Evolutionary conservation across 1,284 basidiomycete genomes (phyloP).

Genomic region (Apiotrichum veenhuisii): DNA sequence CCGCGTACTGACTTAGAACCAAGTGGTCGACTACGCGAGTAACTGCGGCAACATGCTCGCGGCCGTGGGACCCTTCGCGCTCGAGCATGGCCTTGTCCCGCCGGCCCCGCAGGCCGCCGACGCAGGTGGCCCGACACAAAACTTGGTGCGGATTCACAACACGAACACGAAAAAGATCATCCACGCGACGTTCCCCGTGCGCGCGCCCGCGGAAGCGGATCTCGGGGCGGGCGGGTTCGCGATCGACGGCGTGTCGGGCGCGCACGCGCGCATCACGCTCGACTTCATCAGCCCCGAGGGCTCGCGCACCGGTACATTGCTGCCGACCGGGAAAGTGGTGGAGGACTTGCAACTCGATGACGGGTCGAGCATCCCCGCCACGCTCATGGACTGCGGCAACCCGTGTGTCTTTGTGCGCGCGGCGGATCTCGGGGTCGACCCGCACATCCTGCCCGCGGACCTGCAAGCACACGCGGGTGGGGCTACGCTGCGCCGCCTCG

Average conservation of each 20-base stretch:
- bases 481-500: constrained; percentile 1
- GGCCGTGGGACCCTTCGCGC: constrained; percentile 35
- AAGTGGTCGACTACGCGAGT: constrained; percentile 26
- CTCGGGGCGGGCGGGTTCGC: constrained; percentile 53
- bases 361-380: constrained; percentile 48
- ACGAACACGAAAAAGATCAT: constrained; percentile 20
- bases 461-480: constrained; percentile 50
- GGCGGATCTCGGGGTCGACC: constrained; percentile 51
- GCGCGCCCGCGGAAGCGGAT: constrained; percentile 54
- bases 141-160: constrained; percentile 17
- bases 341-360: constrained; percentile 52
- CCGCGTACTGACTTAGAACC: too few species aligned
- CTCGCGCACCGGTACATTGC: constrained; percentile 64
- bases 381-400: constrained; percentile 68
- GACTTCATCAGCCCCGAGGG: constrained; percentile 66
- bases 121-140: background rate
- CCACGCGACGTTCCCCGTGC: constrained; percentile 12
- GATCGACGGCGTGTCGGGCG: constrained; percentile 64
- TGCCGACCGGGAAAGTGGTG: constrained; percentile 59
- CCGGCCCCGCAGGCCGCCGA: constrained; percentile 4
- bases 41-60: constrained; percentile 40
- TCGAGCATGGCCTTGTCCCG: constrained; percentile 21
- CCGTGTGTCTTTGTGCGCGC: constrained; percentile 62
- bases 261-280: constrained; percentile 61
- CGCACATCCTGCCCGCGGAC: constrained; percentile 42